Base-by-base conservation (phyloP, 208 protist species). In the Leptomonas seymouri region DNA sequence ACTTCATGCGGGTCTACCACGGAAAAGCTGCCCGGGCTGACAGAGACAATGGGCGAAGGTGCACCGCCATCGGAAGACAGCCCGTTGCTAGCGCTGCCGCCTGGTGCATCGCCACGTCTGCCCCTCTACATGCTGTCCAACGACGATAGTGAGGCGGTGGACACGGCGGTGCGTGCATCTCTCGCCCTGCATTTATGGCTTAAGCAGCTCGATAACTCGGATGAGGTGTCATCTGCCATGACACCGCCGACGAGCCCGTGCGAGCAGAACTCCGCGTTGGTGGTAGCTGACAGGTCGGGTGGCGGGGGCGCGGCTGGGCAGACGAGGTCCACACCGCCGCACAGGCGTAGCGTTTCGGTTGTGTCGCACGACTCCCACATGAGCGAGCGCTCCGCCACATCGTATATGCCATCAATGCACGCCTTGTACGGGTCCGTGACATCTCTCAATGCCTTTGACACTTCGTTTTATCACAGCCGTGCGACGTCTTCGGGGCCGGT, bases 111-210 rank as follows among this genome's bases (percentile, higher is more conserved):
- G 23, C 25, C 61, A 41, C 42, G 46, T 4, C 44, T 74, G 15
- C 75, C 75, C n/a, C 62, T 80, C 34, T 80, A 72, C 61, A 58
- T 71, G 64, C 50, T 80, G 14, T 76, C 71, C n/a, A 76, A 76
- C 62, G 31, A 21, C 21, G 49, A 74, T 60, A 39, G 50, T 28
- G 46, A 66, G 27, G 63, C 69, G 7, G 68, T 69, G 39, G 27
- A 39, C 27, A 62, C 59, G 56, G 75, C 66, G 34, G 31, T 65
- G 50, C 60, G 63, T 31, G 69, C 64, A 1, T 71, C 65, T 44
- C 62, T 71, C 16, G 60, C 63, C 9, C 58, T 80, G 14, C 42
- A 76, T 48, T 45, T 76, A 41, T 70, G 63, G 71, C 71, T 76
- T 25, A 55, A 65, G 56, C 56, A 48, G 49, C 44, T 51, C 0